Base-by-base conservation (phyloP, 768 basidiomycete species). In the Trametes sanguinea region DNA sequence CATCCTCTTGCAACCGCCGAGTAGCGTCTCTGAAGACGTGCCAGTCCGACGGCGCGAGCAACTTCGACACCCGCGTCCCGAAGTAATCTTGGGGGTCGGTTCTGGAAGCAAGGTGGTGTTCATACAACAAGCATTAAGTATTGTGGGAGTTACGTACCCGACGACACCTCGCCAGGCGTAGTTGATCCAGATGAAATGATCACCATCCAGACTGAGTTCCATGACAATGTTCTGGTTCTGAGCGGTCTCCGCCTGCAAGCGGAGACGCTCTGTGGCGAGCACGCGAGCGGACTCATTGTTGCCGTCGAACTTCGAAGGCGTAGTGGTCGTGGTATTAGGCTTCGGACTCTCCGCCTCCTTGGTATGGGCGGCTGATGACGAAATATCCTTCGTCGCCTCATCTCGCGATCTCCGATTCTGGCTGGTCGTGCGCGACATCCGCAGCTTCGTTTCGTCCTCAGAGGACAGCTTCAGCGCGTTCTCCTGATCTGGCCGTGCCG, bases 211-310 rank as follows among this genome's bases (percentile, higher is more conserved):
- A 73, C 88, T 89, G 33, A 99, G 83, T 72, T 99, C 97, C 79
- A 98, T 82, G 32, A 99, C 93, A 56, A 98, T 92, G 68, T 97
- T 98, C 74, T 94, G 92, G 71, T 89, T 93, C 76, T 96, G 94
- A 6, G 95, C 94, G 1, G 91, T 92, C 74, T 98, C 97, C 8
- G 95, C 97, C 69, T 96, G 90, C 39, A 93, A 76, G 43, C 90
- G 85, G 33, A 98, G 76, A 37, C 94, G 89, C 72, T 98, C 94
- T 0, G 91, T 93, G 13, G 92, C 91, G 60, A 92, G 80, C n/a
- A 90, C 83, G 40, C 93, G 86, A 52, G 90, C 90, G 56, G 90
- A 92, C 69, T 92, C 90, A 27, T 78, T 81, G 50, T 81, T 81
- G 54, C 88, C 85, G 35, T 79, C 76, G n/a, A 77, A 69, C 67